Evolutionary conservation across 2,329 filamentous ascomycete species (phyloP).

Genomic region (Microcera coccophila): DNA sequence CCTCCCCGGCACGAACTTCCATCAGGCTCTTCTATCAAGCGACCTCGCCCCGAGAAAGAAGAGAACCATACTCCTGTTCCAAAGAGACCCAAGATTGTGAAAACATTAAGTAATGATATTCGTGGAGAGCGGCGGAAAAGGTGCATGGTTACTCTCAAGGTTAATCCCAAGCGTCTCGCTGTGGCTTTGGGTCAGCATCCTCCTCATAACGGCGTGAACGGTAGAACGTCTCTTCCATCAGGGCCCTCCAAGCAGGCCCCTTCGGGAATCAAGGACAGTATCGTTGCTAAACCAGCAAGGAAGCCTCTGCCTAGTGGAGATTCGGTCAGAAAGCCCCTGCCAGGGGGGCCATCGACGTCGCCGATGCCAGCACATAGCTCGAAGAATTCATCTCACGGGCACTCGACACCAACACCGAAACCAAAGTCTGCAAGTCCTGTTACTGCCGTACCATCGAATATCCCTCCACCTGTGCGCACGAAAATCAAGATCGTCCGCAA

Average conservation of each 20-base stretch:
- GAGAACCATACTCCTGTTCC: conserved; percentile 33
- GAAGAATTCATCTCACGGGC: conserved; percentile 25
- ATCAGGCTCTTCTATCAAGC: conserved; percentile 28
- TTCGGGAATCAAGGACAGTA: conserved; percentile 27
- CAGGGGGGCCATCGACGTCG: conserved; percentile 24
- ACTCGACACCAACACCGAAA: conserved; percentile 18
- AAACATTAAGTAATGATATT: conserved; percentile 20
- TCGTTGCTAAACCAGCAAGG: conserved; percentile 33
- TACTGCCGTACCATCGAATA: conserved; percentile 16
- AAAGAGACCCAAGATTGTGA: conserved; percentile 39
- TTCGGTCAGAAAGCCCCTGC: conserved; percentile 31
- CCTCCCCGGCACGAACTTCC: conserved; percentile 19
- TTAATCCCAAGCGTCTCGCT: conserved; percentile 34
- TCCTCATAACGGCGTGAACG: conserved; percentile 14
- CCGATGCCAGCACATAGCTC: conserved; percentile 23
- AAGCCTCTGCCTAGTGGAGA: conserved; percentile 36
- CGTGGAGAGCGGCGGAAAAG: conserved; percentile 28
- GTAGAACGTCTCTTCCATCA: conserved; percentile 34
- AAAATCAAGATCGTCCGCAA: conserved; percentile 40
- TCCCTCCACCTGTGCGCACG: conserved; percentile 26
- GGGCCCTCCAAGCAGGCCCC: conserved; percentile 25
- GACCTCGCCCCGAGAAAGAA: conserved; percentile 37
- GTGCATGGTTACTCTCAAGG: conserved; percentile 37
- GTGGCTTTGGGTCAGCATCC: conserved; percentile 31
- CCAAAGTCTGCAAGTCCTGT: conserved; percentile 20